These are phyloP conservation scores for Cladosporium sp. DNA, from an alignment of 2,329 filamentous ascomycete genomes.

Conservation along the genomic window DNA sequence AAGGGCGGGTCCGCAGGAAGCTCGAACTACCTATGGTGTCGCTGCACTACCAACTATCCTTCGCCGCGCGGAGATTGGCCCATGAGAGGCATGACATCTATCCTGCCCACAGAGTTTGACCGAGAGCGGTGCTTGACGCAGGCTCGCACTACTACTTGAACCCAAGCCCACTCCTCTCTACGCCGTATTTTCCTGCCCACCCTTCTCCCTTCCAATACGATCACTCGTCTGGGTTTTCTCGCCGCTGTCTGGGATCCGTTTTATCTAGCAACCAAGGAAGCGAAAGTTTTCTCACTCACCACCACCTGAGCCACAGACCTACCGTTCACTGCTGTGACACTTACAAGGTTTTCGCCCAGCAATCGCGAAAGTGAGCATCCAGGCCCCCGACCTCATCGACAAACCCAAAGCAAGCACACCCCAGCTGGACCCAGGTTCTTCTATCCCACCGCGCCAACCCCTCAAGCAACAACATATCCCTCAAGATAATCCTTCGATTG, in stretches of 20 bases:
- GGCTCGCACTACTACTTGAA: background rate
- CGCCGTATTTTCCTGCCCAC: background rate
- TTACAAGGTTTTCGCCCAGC: background rate
- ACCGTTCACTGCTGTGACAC: conserved; percentile 7
- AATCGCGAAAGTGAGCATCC: conserved; percentile 9
- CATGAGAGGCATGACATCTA: background rate
- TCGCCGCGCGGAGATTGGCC: background rate
- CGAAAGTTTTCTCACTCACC: conserved; percentile 4
- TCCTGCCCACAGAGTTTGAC: background rate
- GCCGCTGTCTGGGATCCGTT: background rate
- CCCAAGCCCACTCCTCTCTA: background rate
- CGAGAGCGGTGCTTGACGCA: background rate
- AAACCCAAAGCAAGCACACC: background rate
- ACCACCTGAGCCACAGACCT: conserved; percentile 8
- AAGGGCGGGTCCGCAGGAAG: background rate
- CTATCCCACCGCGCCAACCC: conserved; percentile 8
- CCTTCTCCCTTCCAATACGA: background rate
- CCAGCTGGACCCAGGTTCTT: background rate
- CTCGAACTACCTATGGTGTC: background rate
- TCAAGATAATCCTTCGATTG: background rate
- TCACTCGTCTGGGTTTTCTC: background rate
- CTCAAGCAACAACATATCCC: too few species aligned
- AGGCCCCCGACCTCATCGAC: background rate
- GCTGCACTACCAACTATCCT: background rate
- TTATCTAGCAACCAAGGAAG: conserved; percentile 12